These are phyloP conservation scores for Rhamnella rubrinervis DNA, from an alignment of 331 rosid genomes.

Conservation along the genomic window DNA sequence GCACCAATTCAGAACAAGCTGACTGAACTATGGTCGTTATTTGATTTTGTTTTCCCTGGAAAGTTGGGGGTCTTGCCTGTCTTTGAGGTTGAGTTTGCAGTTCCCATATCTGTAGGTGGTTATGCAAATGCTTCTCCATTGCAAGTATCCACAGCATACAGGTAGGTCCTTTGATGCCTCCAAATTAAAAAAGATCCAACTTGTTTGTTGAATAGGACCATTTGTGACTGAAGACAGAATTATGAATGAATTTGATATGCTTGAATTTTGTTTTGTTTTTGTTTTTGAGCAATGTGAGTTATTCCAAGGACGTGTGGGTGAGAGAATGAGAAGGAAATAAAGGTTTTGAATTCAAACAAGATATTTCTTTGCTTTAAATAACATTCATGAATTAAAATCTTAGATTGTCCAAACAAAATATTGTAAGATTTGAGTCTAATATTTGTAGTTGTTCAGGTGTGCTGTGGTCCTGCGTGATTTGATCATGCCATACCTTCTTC, in stretches of 20 bases:
- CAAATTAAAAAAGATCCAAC: not conserved
- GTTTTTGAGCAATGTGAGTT: not conserved
- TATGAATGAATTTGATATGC: not conserved
- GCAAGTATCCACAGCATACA: constrained; percentile 97
- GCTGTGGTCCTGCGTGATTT: constrained; percentile 95
- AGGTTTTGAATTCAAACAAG: not conserved
- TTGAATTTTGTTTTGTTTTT: not conserved
- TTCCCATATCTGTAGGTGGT: constrained; percentile 96
- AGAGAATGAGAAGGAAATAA: not conserved
- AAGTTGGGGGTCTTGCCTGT: constrained; percentile 97
- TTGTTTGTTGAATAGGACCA: not conserved
- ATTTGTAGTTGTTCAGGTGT: constrained; percentile 60
- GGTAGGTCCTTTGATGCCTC: constrained; percentile 38
- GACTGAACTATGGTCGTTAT: constrained; percentile 92
- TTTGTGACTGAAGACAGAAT: not conserved
- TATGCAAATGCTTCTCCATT: constrained; percentile 97
- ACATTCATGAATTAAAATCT: not conserved
- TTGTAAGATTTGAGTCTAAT: constrained; percentile 11
- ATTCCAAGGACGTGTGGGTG: not conserved
- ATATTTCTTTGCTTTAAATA: not conserved
- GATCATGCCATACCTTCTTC: constrained; percentile 96
- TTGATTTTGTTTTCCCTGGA: constrained; percentile 99
- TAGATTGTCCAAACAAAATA: not conserved
- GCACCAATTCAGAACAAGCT: constrained; percentile 97
- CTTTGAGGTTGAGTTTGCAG: constrained; percentile 96